A percentile compares a stretch with the other conserved stretches of the same genome.
Conservation (phyloP, 371 early-diverging fungal genomes). For the Mortierella sp. region DNA sequence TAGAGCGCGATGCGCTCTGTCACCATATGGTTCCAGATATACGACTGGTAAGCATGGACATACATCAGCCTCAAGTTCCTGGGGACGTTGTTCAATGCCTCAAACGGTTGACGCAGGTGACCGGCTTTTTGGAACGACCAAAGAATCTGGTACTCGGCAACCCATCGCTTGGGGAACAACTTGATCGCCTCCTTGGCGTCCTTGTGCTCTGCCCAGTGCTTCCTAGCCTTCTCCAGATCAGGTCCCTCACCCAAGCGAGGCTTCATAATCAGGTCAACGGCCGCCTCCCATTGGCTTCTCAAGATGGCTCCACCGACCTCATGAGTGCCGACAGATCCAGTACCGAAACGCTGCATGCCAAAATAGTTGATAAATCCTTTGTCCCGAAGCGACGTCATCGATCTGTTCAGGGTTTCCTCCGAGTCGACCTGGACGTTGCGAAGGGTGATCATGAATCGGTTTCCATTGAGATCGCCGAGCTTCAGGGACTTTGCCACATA, state of each 20-base stretch:
- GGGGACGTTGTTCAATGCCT: conserved; percentile 84
- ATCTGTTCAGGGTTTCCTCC: conserved; percentile 63
- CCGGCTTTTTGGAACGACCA: conserved; percentile 62
- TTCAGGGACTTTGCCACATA: conserved; percentile 74
- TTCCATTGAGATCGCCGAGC: conserved; percentile 91
- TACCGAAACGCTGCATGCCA: conserved; percentile 99
- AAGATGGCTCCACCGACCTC: conserved; percentile 89
- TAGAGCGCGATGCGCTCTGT: conserved; percentile 81
- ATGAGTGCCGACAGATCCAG: conserved; percentile 87
- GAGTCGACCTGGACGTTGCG: conserved; percentile 63
- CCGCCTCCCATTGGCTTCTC: conserved; percentile 80
- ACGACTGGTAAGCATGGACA: conserved; percentile 98
- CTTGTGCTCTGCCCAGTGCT: conserved; percentile 75
- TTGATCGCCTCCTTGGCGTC: conserved; percentile 75
- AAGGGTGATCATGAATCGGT: conserved; percentile 90
- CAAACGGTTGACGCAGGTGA: conserved; percentile 64
- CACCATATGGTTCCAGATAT: conserved; percentile 94
- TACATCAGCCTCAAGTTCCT: conserved; percentile 94
- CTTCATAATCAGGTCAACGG: conserved; percentile 84
- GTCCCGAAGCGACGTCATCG: conserved; percentile 73
- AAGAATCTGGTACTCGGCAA: conserved; percentile 83
- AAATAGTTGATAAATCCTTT: conserved; percentile 98
- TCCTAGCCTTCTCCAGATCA: conserved; percentile 75
- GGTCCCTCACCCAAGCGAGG: conserved; percentile 76
- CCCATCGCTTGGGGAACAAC: conserved; percentile 77